Conservation (phyloP, 139 green algal genomes). For the Chlorella sp. region DNA sequence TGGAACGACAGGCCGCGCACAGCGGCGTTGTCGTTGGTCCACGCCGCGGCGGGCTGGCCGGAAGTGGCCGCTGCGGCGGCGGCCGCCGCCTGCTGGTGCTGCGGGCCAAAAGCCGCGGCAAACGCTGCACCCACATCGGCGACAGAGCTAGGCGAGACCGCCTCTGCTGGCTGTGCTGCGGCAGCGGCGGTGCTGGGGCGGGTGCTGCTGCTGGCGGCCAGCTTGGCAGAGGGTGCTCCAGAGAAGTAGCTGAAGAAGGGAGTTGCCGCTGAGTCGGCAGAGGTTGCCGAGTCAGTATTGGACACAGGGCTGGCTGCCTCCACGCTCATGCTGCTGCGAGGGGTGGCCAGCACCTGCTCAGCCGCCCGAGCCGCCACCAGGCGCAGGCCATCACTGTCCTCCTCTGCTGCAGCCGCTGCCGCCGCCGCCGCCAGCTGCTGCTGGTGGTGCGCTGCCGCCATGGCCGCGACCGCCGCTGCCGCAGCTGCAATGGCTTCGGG, state of each 20-base stretch:
- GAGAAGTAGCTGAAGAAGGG: constrained; percentile 20
- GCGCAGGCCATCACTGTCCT: not conserved
- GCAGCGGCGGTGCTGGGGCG: too few species aligned
- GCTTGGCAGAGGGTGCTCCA: not conserved
- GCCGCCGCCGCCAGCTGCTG: constrained; percentile 10
- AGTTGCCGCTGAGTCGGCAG: not conserved
- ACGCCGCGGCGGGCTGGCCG: not conserved
- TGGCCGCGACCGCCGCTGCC: constrained; percentile 9
- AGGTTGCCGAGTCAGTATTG: too few species aligned
- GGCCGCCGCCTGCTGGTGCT: not conserved
- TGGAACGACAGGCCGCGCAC: too few species aligned
- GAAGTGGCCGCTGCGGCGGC: not conserved
- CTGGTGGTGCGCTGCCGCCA: constrained; percentile 29
- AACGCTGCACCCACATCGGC: not conserved
- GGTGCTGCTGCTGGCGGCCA: not conserved
- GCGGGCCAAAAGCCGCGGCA: not conserved
- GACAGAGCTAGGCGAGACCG: constrained; percentile 6
- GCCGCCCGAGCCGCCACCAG: not conserved
- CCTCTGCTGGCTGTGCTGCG: not conserved
- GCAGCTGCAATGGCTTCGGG: constrained; percentile 22
- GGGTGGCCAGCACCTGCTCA: not conserved
- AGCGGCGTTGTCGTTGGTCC: constrained; percentile 43
- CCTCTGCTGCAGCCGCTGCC: not conserved
- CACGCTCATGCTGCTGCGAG: not conserved
- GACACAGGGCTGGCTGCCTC: not conserved